Percentiles rank a stretch among this genome's conserved stretches.
phyloP scores from a whole-genome alignment of 2,329 filamentous ascomycete species.

The Phoma herbarum region DNA sequence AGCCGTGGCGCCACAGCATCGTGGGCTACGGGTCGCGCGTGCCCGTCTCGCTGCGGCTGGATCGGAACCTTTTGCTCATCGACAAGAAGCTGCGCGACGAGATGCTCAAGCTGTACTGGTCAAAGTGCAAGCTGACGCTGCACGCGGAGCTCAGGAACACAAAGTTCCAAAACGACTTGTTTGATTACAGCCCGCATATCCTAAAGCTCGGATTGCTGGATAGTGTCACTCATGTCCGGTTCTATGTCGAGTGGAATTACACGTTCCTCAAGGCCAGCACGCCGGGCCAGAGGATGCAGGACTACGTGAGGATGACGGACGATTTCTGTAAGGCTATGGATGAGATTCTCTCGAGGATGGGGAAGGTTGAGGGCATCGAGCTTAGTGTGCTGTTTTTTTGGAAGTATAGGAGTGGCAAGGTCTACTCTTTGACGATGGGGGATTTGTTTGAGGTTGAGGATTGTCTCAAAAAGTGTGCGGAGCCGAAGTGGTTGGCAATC shows the following conservation, averaged over 20 bases:
- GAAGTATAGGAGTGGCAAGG: constrained; percentile 44
- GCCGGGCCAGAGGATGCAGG: constrained; percentile 29
- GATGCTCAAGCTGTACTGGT: constrained; percentile 40
- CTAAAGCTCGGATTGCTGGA: constrained; percentile 41
- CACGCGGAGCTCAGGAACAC: constrained; percentile 48
- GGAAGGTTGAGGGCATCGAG: constrained; percentile 43
- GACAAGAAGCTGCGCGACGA: constrained; percentile 46
- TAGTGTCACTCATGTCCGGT: constrained; percentile 41
- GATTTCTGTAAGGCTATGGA: constrained; percentile 46
- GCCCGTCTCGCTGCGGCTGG: constrained; percentile 31
- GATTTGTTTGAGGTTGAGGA: constrained; percentile 49
- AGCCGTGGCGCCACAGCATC: constrained; percentile 48
- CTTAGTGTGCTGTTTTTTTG: constrained; percentile 48
- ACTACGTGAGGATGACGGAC: constrained; percentile 44
- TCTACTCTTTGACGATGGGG: constrained; percentile 47
- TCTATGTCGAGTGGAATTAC: constrained; percentile 51
- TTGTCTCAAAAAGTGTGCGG: constrained; percentile 45
- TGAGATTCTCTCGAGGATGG: constrained; percentile 35
- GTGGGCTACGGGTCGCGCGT: constrained; percentile 44
- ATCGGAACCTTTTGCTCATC: constrained; percentile 39
- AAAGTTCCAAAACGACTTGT: constrained; percentile 40
- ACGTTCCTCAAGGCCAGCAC: constrained; percentile 34
- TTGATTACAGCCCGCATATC: constrained; percentile 49
- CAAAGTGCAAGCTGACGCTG: constrained; percentile 41
- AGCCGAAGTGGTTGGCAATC: constrained; percentile 43